Evolutionary conservation across 2,329 filamentous ascomycete species (phyloP), one percentile per base, ranked within the genome.

Genomic region (Aspergillus spinulosporus): DNA sequence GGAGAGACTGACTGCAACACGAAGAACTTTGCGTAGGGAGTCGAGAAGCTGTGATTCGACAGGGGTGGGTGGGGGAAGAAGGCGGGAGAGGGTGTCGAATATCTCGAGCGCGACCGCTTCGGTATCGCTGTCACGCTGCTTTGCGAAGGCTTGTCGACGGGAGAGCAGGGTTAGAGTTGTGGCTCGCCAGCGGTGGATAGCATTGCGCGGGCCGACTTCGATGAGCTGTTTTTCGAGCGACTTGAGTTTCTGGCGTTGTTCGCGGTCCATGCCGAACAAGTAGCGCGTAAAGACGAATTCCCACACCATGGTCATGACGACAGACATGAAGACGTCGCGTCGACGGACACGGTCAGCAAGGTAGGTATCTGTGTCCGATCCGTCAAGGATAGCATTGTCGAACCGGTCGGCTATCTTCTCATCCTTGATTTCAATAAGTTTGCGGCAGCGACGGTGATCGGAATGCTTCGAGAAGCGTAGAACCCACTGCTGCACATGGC

Each of bases 221-320:
- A 84, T 83, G 31, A 99, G 82, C 39, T 89, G 87, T 79, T 96
- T 97, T 77, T 99, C 95, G 6, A 99, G 84, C 34, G 89, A 87
- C 78, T 99, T 97, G 72, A 99, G 87, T 76, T 97, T 97, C 74
- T 97, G 92, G 66, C 94, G 86, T 76, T 99, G 94, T 75, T 97
- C 94, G 66, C 92, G 85, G 72, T 99, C 94, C 91, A 99, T 96
- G 66, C 94, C 94, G 72, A 99, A 99, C 28, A 99, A 85, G 73
- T 99, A 99, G 62, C 94, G 87, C 6, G 93, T 97, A 72, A 99
- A 99, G 71, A 99, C 88, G 69, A 95, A 97, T 74, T 99, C 94
- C 92, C 92, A 99, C 50, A 99, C 87, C 92, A 99, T 97, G 59
- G 89, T 94, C 92, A 97, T 97, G 54, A 93, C 90, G 74, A 99